Conservation (phyloP, 1,284 basidiomycete genomes). For the Pisolithus thermaeus region DNA sequence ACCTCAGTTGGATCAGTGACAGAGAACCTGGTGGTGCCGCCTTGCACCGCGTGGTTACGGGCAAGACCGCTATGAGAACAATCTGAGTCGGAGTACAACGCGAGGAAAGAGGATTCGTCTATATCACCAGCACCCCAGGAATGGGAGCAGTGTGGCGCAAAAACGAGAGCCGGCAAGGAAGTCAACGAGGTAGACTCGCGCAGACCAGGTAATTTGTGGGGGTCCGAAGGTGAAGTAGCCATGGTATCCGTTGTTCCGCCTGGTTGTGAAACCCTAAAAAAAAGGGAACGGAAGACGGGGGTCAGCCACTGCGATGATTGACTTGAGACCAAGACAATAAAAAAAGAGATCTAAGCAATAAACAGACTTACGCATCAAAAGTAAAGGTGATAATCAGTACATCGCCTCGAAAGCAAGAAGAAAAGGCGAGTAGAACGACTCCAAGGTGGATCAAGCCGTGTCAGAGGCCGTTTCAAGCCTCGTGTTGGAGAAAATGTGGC, state of each 20-base stretch:
- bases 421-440: constrained; percentile 10
- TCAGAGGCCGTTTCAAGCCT: constrained; percentile 16
- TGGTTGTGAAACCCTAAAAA: constrained; percentile 29
- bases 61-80: constrained; percentile 12
- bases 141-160: constrained; percentile 9
- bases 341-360: constrained; percentile 2
- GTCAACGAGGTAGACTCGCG: constrained; percentile 5
- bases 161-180: constrained; percentile 12
- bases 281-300: neutral
- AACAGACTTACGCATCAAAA: constrained; percentile 24
- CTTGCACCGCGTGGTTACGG: constrained; percentile 12
- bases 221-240: constrained; percentile 24
- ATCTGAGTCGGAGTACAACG: constrained; percentile 9
- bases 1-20: constrained; percentile 16
- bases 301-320: neutral
- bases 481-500: constrained; percentile 25
- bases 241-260: constrained; percentile 28
- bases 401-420: constrained; percentile 16
- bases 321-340: neutral
- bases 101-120: constrained; percentile 21
- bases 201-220: constrained; percentile 12
- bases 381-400: constrained; percentile 5
- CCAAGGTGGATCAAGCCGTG: too few species aligned
- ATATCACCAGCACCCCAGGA: constrained; percentile 15
- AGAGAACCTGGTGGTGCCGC: constrained; percentile 10